Evolutionary conservation across 2,329 filamentous ascomycete species (phyloP).

Genomic region (Nothophoma quercina): DNA sequence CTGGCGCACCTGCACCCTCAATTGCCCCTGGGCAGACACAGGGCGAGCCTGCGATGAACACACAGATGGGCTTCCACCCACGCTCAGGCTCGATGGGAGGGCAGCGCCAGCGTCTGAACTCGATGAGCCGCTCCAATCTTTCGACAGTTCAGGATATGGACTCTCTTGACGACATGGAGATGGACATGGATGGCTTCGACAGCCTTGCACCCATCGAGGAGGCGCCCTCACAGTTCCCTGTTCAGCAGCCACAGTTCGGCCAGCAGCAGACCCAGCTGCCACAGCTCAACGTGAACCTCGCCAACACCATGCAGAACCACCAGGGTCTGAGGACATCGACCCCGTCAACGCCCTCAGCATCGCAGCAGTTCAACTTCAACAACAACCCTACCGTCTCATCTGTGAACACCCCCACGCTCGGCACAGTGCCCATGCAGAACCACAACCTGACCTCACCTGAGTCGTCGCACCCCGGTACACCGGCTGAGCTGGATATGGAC

Average conservation of each 20-base stretch:
- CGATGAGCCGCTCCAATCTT: conserved; percentile 50
- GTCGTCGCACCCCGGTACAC: conserved; percentile 73
- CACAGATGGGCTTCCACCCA: conserved; percentile 49
- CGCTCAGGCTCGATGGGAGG: conserved; percentile 50
- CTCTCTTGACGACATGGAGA: conserved; percentile 91
- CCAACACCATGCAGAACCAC: conserved; percentile 71
- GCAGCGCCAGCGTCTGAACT: conserved; percentile 50
- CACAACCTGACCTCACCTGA: conserved; percentile 68
- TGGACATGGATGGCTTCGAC: conserved; percentile 92
- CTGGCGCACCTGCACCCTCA: conserved; percentile 42
- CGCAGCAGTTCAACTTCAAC: conserved; percentile 73
- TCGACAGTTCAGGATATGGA: conserved; percentile 71
- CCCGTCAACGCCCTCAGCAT: conserved; percentile 81
- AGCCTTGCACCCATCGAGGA: conserved; percentile 70
- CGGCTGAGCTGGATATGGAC: conserved; percentile 77
- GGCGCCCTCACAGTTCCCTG: conserved; percentile 69
- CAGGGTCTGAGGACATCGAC: conserved; percentile 85
- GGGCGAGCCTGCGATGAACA: conserved; percentile 46
- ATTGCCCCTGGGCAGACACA: conserved; percentile 55
- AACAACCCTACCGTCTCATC: conserved; percentile 97
- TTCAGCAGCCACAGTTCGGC: conserved; percentile 61
- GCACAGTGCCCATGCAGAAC: conserved; percentile 73
- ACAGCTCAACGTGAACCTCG: conserved; percentile 81
- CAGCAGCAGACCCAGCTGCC: conserved; percentile 65
- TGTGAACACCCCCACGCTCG: conserved; percentile 92